Evolutionary conservation across 495 filamentous ascomycete species (phyloP).

Genomic region (Poronia punctata): DNA sequence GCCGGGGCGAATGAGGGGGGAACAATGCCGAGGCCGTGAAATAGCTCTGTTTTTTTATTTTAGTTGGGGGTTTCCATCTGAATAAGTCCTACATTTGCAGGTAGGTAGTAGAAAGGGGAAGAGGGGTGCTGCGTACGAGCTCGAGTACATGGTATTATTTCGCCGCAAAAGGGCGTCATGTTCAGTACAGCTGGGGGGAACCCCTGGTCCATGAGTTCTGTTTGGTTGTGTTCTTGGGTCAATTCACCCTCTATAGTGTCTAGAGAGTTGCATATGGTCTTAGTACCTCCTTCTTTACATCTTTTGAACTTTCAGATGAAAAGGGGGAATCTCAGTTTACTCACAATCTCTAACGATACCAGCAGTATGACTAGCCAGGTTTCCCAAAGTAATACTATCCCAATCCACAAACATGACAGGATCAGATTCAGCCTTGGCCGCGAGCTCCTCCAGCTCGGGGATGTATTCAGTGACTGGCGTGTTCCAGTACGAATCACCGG

Average conservation of each 20-base stretch:
- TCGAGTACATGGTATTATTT: conserved; percentile 26
- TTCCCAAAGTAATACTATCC: conserved; percentile 48
- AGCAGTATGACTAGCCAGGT: conserved; percentile 46
- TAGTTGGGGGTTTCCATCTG: conserved; percentile 1
- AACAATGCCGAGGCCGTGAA: conserved; percentile 39
- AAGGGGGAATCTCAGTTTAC: conserved; percentile 2
- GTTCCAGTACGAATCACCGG: conserved; percentile 35
- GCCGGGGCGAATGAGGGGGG: conserved; percentile 44
- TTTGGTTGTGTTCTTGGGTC: conserved; percentile 32
- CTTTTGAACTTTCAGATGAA: neutral
- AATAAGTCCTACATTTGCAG: neutral
- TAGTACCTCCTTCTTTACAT: conserved; percentile 2
- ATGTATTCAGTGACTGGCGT: conserved; percentile 46
- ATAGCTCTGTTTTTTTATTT: conserved; percentile 48
- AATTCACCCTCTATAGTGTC: conserved; percentile 36
- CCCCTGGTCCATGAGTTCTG: conserved; percentile 21
- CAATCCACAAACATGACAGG: conserved; percentile 40
- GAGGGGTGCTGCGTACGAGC: conserved; percentile 22
- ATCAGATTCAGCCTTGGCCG: conserved; percentile 25
- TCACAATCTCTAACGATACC: conserved; percentile 44
- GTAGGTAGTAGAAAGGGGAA: neutral
- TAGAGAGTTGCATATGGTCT: conserved; percentile 10
- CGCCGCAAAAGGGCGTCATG: conserved; percentile 34
- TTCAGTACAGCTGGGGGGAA: conserved; percentile 36
- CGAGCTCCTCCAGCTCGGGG: conserved; percentile 42